Base-by-base conservation (phyloP, 176 grass and related monocot genomes). In the Stipa capillata region DNA sequence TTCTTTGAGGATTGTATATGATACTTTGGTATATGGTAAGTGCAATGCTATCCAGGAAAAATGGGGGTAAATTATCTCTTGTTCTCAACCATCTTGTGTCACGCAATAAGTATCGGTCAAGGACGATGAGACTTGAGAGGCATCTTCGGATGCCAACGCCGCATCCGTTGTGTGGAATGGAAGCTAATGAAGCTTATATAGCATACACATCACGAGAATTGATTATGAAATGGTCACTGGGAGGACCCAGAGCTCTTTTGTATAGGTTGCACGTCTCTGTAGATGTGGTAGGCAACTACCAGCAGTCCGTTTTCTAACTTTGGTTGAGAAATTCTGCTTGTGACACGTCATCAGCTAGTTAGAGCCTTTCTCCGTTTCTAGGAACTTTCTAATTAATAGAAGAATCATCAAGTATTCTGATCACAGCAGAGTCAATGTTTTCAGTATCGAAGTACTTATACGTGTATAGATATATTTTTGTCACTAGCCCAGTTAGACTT, bases 181-280 rank as follows among this genome's bases (percentile, higher is more conserved):
- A 70, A 78, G 69, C 65, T 62, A 59, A 27, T 40, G 11, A 50
- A 50, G 8, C 39, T 44, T 44, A 71, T 33, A 29, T 6, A 33
- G 25, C 67, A 71, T 25, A n/a, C n/a, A 45, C 41, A 29, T 28
- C 68, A 24, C 28, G 16, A 50, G 17, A 84, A 60, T 23, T 36
- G 63, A 84, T 54, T 29, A 25, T 6, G 27, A 56, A n/a, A n/a
- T n/a, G n/a, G n/a, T n/a, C 3, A 37, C 6, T 59, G 39, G 0
- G 39, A 34, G 51, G 52, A 70, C 57, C 65, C 24, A 42, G 7
- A 85, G 8, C 24, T 50, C 33, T n/a, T 31, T 28, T 15, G 4
- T 67, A n/a, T n/a, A n/a, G 83, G 83, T 79, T 54, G 83, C 75
- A 79, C 66, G 83, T 85, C 83, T 79, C 56, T 73, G 56, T 79